Evolutionary conservation across 805 yeast genomes (phyloP), one percentile per base, ranked within the genome.

Genomic region (Komagataella pseudopastoris): DNA sequence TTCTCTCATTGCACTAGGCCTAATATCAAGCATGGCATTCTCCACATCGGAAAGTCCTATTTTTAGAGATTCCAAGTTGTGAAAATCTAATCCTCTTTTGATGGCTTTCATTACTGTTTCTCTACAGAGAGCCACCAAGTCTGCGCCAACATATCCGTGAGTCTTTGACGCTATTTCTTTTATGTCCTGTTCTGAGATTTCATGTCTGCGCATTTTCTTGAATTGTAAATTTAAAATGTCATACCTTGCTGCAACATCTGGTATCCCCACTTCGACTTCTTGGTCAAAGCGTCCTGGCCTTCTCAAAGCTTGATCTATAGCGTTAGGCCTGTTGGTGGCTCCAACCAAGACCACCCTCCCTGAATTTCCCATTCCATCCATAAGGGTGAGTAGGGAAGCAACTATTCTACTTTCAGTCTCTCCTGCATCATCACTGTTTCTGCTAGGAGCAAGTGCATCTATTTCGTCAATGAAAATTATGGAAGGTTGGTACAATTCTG

Each of bases 121-220:
- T 49, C 97, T 72, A 54, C 90, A 81, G 20, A 93, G 70, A 0
- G 97, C 96, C 3, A 85, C 80, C 49, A 93, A 66, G 68, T 93
- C 99, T 0, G 98, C 96, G 48, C 99, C 99, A 48, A 93, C 99
- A 61, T 88, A 93, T 5, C 99, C 99, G 66, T 93, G 99, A 0
- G 98, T 90, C 60, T 80, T 83, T 4, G 78, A 65, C 0, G 96
- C 88, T 46, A 90, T 67, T 1, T 58, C 59, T n/a, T 67, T 62
- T n/a, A 90, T 75, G 44, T 86, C 83, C 0, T 71, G 80, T 0
- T 63, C 68, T 0, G 72, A 61, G 44, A 91, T 63, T 0, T 66
- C 67, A 58, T 81, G 82, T 48, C 69, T 71, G 46, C 67, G 68
- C 79, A 83, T 81, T 48, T 69, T 73, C 1, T 61, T 59, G 51